Conservation (phyloP, 202 grass and related monocot species). For the Hordeum pubiflorum region DNA sequence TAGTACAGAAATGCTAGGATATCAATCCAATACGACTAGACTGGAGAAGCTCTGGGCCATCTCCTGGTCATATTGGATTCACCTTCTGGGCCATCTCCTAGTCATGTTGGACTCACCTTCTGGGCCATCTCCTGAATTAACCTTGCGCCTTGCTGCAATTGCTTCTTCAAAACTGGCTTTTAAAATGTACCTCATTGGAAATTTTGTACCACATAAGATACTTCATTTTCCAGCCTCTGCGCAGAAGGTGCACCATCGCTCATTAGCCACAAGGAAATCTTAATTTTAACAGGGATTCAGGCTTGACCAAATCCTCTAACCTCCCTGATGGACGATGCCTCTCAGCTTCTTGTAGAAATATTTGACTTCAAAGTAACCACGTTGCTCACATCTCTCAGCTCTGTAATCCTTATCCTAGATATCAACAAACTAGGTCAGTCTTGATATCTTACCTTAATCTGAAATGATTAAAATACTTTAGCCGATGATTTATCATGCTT, state of each 20-base stretch:
- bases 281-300: not conserved
- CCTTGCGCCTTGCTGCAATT: not conserved
- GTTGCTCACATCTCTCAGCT: not conserved
- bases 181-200: not conserved
- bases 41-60: constrained; percentile 8
- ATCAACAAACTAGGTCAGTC: not conserved
- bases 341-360: not conserved
- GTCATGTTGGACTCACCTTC: not conserved
- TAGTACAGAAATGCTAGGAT: not conserved
- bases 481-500: not conserved
- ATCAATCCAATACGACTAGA: not conserved
- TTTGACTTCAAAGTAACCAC: not conserved
- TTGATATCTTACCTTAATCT: not conserved
- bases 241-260: not conserved
- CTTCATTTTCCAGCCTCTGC: not conserved
- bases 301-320: not conserved
- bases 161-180: not conserved
- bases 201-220: not conserved
- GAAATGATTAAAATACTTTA: not conserved
- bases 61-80: not conserved
- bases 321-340: not conserved
- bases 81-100: not conserved
- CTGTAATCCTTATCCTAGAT: not conserved
- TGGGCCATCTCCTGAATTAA: not conserved
- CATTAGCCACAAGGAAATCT: not conserved